A percentile compares a stretch with the other conserved stretches of the same genome.
phyloP scores from a whole-genome alignment of 2,329 filamentous ascomycete species.

The Emericellopsis atlantica region DNA sequence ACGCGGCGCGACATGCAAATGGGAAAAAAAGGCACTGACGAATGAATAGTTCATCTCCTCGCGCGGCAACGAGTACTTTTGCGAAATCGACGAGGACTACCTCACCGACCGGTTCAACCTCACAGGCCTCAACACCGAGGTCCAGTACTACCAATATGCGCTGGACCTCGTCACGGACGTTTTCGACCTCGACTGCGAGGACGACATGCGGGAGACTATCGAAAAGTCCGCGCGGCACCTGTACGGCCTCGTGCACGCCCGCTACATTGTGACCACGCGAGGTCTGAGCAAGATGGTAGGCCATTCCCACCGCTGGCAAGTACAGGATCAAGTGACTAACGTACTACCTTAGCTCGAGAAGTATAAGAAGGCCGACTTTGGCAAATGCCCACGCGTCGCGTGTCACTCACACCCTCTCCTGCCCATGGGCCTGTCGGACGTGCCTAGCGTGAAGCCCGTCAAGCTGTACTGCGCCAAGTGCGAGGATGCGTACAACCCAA shows the following conservation, averaged over 20 bases:
- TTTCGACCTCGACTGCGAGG: constrained; percentile 96
- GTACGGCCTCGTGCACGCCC: constrained; percentile 89
- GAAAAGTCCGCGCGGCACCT: constrained; percentile 94
- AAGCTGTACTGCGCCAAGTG: constrained; percentile 96
- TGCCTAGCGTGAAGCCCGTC: constrained; percentile 76
- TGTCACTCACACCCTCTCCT: constrained; percentile 88
- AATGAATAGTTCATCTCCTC: constrained; percentile 80
- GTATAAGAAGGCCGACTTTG: constrained; percentile 96
- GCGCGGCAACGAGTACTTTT: constrained; percentile 97
- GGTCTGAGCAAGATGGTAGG: constrained; percentile 91
- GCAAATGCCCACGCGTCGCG: constrained; percentile 93
- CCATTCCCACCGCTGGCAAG: constrained; percentile 1
- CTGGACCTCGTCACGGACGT: constrained; percentile 95
- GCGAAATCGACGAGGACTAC: constrained; percentile 98
- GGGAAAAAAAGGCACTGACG: background rate
- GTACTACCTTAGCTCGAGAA: constrained; percentile 68
- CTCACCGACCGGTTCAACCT: constrained; percentile 96
- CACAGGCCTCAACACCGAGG: constrained; percentile 91
- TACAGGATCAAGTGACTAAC: background rate
- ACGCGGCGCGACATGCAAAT: background rate
- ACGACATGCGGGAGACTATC: constrained; percentile 95
- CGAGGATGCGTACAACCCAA: constrained; percentile 98
- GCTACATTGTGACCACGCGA: constrained; percentile 92
- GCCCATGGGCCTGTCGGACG: constrained; percentile 87
- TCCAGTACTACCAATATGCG: constrained; percentile 98